Conservation (phyloP, 306 rosid species). For the Dicorynia guianensis region DNA sequence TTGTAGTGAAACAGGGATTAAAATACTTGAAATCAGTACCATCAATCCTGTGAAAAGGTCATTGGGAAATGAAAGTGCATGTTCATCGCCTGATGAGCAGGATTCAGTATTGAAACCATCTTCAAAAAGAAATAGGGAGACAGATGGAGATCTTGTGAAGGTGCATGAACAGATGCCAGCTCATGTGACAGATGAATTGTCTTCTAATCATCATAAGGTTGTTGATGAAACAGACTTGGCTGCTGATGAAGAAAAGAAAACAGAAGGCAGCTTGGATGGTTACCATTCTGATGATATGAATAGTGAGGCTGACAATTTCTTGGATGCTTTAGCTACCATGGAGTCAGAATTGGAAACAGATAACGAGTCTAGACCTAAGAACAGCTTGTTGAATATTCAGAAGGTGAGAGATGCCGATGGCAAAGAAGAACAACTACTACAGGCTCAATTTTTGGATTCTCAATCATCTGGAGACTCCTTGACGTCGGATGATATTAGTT, state of each 20-base stretch:
- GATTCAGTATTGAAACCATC: conserved; percentile 53
- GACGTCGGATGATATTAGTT: conserved; percentile 60
- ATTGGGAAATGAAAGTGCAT: conserved; percentile 51
- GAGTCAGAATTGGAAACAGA: conserved; percentile 91
- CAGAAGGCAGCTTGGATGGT: conserved; percentile 57
- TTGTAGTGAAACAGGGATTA: conserved; percentile 66
- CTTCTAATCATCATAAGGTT: conserved; percentile 48
- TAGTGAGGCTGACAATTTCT: conserved; percentile 88
- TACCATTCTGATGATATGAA: conserved; percentile 75
- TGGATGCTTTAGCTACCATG: conserved; percentile 90
- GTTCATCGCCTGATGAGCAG: conserved; percentile 60
- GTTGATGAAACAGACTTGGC: conserved; percentile 54
- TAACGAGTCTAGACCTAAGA: conserved; percentile 66
- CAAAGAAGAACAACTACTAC: conserved; percentile 51
- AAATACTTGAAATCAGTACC: conserved; percentile 76
- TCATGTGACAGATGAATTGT: conserved; percentile 47
- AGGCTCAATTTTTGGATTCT: conserved; percentile 57
- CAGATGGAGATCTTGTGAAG: conserved; percentile 51
- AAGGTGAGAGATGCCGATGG: conserved; percentile 51
- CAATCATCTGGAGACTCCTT: conserved; percentile 74
- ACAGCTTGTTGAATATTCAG: conserved; percentile 47
- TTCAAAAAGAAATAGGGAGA: conserved; percentile 42
- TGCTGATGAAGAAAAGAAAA: conserved; percentile 57
- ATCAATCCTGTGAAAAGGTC: conserved; percentile 67
- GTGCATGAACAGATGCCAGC: conserved; percentile 59